Evolutionary conservation across 2,329 filamentous ascomycete species (phyloP), one percentile per base, ranked within the genome.

Genomic region (Fusarium guadeloupense): DNA sequence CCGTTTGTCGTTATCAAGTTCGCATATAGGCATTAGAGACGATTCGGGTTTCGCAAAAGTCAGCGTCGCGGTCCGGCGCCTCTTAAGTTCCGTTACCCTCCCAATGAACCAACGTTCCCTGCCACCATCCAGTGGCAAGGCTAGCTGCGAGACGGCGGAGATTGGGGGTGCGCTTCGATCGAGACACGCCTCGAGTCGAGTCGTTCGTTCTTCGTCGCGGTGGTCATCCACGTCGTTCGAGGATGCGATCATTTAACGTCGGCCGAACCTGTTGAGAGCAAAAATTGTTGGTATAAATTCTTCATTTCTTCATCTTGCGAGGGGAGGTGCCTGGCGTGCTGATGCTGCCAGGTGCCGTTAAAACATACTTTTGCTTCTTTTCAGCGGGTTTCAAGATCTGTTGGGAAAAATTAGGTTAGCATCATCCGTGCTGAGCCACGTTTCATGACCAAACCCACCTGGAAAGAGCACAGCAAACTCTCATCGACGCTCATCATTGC

Each of bases 301-400:
- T 68, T 67, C 55, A 71, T 48, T 53, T 53, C 35, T 62, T 69
- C 46, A 65, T 60, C 41, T 64, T 67, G 54, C 46, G 44, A 23
- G 54, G 67, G 64, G 68, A 60, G 59, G 54, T 62, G 62, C 47
- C 57, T 62, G 68, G 61, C 62, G 66, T 69, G 64, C 64, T 66
- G 61, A 61, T 56, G 81, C 85, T 84, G 81, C 85, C 88, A 79
- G 89, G 84, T 81, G 85, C 84, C 81, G 83, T 84, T 82, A 88
- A 85, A 76, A 96, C 93, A 85, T 96, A 98, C 93, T 98, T 98
- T 92, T 97, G 94, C 89, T 99, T 99, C 89, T 99, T 99, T 87
- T 99, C 95, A 79, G 95, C 95, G 75, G 95, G 95, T 85, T 98
- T 99, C 83, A 99, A 85, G 76, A 99, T 98, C 92, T 96, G 70